Evolutionary conservation across 2,329 filamentous ascomycete species (phyloP), one percentile per base, ranked within the genome.

Genomic region (Colletotrichum paranaense): DNA sequence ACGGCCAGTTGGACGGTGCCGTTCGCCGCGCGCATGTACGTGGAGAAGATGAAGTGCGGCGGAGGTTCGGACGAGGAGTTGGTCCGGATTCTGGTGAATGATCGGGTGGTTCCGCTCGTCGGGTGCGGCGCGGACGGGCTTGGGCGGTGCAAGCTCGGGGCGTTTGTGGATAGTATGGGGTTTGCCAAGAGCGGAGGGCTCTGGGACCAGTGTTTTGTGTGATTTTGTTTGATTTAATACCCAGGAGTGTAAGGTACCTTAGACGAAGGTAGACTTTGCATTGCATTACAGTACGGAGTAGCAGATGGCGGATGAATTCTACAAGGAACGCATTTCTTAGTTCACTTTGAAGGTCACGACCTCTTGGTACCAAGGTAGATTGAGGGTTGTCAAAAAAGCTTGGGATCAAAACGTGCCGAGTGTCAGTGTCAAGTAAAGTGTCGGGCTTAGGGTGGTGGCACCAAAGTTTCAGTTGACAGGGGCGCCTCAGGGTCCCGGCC

Each of bases 31-130:
- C 87, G 95, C 66, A 89, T 95, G 82, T 97, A 97, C 81, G 90
- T 98, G 46, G 95, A 98, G 87, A 97, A 96, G 87, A 92, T 98
- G 89, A 83, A 82, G 53, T 98, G 95, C 81, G 80, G 80, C 2
- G 26, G 26, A 26, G 84, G 74, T 11, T 67, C 72, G 76, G 76
- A 67, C 14, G 81, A 83, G n/a, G 93, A 97, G 81, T 86, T 93
- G 65, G 94, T 98, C 12, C 88, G 95, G 49, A 87, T 97, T 5
- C 83, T 98, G 72, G 86, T 98, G 46, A 98, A 98, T 82, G 95
- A 97, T 79, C 89, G 94, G 28, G 94, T 98, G 2, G 86, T 95
- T 72, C 90, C 91, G 12, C 82, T 97, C 68, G 84, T 89, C 76
- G 91, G 88, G 62, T 98, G 95, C 81, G 88, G 86, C 12, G 92